Base-by-base conservation (phyloP, 768 basidiomycete genomes). In the Amanita molliuscula region DNA sequence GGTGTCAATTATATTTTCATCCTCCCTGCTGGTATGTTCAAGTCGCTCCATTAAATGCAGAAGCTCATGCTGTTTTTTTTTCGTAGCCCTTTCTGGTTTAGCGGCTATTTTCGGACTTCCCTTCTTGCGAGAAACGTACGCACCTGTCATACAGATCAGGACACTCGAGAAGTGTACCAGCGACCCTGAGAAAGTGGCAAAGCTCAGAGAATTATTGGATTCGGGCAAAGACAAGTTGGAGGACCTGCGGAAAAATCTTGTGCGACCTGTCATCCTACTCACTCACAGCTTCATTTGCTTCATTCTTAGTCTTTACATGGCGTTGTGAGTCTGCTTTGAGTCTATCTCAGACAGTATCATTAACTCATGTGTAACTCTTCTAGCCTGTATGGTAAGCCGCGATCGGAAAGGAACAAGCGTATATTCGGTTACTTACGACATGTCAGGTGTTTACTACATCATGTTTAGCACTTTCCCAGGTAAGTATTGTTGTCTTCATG, bases 51-150 rank as follows among this genome's bases (percentile, higher is more conserved):
- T 23, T 33, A 13, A 29, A 16, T 15, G 7, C 21, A 16, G 3
- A 10, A 40, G 35, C 18, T 25, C 21, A 18, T 44, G 44, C 2
- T 34, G 26, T 6, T 7, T 20, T n/a, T 18, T 45, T 21, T 49
- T 34, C 23, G 23, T 36, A 71, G 75, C 57, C 35, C 37, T 77
- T 15, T 74, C 70, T 48, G 76, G 65, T 20, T 29, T 74, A 21
- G 65, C 72, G 6, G 60, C 75, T 4, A 29, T 68, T 0, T 43
- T 81, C 3, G 82, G 76, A 6, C 72, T 86, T 20, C 79, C 84
- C 10, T 59, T 85, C 29, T 65, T 86, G n/a, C 69, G 67, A 26
- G 88, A 90, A 62, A 88, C 88, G 0, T 91, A 88, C 58, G 81
- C 73, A 0, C 88, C 88, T 1, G 67, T 86, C 33, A 73, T 89